Evolutionary conservation across 2,329 filamentous ascomycete genomes (phyloP), one percentile per base, ranked within the genome.

Genomic region (Tolypocladium ovalisporum): DNA sequence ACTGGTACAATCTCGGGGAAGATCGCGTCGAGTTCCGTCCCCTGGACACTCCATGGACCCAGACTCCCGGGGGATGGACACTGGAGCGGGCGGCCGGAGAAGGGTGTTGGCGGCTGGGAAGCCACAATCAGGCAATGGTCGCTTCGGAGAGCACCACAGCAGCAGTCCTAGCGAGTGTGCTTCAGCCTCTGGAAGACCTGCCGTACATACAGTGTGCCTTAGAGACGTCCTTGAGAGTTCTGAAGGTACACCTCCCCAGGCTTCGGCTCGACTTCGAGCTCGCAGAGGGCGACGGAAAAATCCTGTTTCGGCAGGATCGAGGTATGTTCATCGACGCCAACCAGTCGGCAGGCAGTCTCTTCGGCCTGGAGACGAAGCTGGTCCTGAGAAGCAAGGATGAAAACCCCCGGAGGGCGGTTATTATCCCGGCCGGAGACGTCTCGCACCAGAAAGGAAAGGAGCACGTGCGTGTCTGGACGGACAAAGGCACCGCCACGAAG

Each of bases 251-350:
- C 1, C 61, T 85, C 0, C 77, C 79, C 0, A 69, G 75, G 2
- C 64, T 81, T 1, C 71, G 74, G 9, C 66, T 84, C 1, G 69
- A 71, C 0, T 85, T 85, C 58, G 62, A 59, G 12, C 59, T 80
- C 3, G 60, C 61, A 3, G 19, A 58, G 4, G 64, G 67, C 2
- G 60, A 63, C 0, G 57, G 61, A 0, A 52, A 52, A 0, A 60
- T 83, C 6, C 55, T 64, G 35, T 83, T 76, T 1, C 73, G 71
- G 15, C 73, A 83, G 58, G 79, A 77, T 57, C 71, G 72, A 0
- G 77, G 75, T 3, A 79, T 81, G 73, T 58, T 63, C 0, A 62
- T 85, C 2, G 79, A 82, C 60, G 24, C 60, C 0, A 51, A 71
- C 17, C 59, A 60, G 52, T 27, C 24, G 6, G 62, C 81, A 2